These are phyloP conservation scores for Hymenoscyphus scutula DNA, from an alignment of 2,329 filamentous ascomycete genomes.

Conservation along the genomic window DNA sequence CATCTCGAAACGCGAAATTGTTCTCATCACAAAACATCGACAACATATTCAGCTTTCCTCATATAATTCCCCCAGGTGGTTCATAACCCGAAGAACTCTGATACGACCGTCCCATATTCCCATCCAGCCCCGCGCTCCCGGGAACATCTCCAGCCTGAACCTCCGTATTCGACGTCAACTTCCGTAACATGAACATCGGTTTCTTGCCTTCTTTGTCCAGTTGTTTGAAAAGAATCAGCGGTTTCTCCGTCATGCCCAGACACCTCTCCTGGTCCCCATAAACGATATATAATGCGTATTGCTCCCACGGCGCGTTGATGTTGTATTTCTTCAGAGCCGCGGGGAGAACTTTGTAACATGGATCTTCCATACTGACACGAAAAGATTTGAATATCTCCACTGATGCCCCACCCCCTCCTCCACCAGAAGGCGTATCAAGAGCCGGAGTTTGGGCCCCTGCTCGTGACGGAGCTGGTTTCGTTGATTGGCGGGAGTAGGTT, in stretches of 20 bases:
- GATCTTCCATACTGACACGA: slow-evolving; percentile 95
- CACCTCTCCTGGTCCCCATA: slow-evolving; percentile 98
- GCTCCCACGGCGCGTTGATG: slow-evolving; percentile 95
- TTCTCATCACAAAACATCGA: slow-evolving; percentile 12
- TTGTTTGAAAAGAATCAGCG: slow-evolving; percentile 94
- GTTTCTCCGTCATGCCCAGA: slow-evolving; percentile 86
- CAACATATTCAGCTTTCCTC: slow-evolving; percentile 6
- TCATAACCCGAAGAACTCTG: slow-evolving; percentile 26
- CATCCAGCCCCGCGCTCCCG: slow-evolving; percentile 30
- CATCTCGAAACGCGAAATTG: slow-evolving; percentile 7
- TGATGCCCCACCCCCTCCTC: slow-evolving; percentile 47
- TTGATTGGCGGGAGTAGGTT: slow-evolving; percentile 34
- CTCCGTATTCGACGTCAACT: slow-evolving; percentile 36
- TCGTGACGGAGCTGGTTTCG: slow-evolving; percentile 43
- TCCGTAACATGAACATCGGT: slow-evolving; percentile 96
- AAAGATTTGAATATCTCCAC: slow-evolving; percentile 99
- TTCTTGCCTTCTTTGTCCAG: slow-evolving; percentile 96
- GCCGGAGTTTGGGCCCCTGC: slow-evolving; percentile 56
- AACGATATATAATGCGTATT: slow-evolving; percentile 97
- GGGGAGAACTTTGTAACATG: slow-evolving; percentile 93
- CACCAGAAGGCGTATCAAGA: slow-evolving; percentile 56
- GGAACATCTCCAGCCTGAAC: slow-evolving; percentile 45
- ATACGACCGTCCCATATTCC: slow-evolving; percentile 22
- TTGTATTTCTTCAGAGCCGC: slow-evolving; percentile 97
- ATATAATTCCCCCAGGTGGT: slow-evolving; percentile 38